Base-by-base conservation (phyloP, 2,329 filamentous ascomycete genomes). In the Aspergillus sp. region DNA sequence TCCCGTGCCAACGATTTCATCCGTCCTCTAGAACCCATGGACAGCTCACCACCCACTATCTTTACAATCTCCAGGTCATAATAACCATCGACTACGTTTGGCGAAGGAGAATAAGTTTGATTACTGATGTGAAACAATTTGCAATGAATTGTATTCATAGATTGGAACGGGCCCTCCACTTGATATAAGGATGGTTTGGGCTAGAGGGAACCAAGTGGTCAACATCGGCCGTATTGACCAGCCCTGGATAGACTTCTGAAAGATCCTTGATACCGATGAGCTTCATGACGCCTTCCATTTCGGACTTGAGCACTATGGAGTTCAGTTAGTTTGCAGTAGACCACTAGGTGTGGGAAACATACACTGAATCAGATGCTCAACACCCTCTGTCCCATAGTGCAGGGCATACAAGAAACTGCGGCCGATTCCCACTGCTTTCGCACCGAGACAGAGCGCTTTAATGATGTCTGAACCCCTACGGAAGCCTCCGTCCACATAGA, bases 401-500 rank as follows among this genome's bases (percentile, higher is more conserved):
- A 56, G 27, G 3, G 53, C 53, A 21, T 50, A 56, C 27, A 56
- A 21, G 19, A 56, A 56, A 23, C 37, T 56, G 11, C 53, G 37
- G 4, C 53, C 53, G 21, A 56, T 50, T 5, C 53, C 53, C 2
- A 56, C 53, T 8, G 46, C 53, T 21, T 45, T 50, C 17, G 46
- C 53, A 6, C 53, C 53, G 1, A 56, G 40, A 27, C 53, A 56
- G 6, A 56, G 46, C 15, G 53, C 53, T n/a, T 56, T 56, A 21
- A 56, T 19, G 17, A 56, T 56, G 33, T 56, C 53, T 0, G 79
- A 80, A 0, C 82, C 82, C 4, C 82, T 76, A 27, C 78, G 76
- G 52, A 84, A 79, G 1, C 82, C 82, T 33, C 82, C 80, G 56
- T 84, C 82, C 23, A 84, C 74, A 47, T 81, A 82, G 1, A 84